Evolutionary conservation across 2,329 filamentous ascomycete genomes (phyloP).

Genomic region (Epichloe elymi): DNA sequence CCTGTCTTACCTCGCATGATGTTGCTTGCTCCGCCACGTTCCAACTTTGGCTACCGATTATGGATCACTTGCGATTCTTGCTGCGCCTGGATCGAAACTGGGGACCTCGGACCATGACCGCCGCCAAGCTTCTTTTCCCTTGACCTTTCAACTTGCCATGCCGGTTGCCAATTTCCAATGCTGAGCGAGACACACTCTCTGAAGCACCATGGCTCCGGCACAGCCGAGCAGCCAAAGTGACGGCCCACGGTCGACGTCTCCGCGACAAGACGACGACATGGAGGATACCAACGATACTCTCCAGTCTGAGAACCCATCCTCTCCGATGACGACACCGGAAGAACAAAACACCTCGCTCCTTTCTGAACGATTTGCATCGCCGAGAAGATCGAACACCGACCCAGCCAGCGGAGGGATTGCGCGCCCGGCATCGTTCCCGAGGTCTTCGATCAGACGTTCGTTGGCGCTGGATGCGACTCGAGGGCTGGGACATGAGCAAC

Average conservation of each 20-base stretch:
- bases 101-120: background rate
- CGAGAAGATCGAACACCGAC: slow-evolving; percentile 7
- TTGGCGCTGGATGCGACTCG: slow-evolving; percentile 3
- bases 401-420: background rate
- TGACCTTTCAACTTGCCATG: background rate
- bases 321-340: background rate
- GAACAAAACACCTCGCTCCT: background rate
- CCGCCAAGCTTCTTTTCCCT: background rate
- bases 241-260: slow-evolving; percentile 2
- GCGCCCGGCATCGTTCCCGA: background rate
- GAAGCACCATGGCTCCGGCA: slow-evolving; percentile 14
- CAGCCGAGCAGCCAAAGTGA: slow-evolving; percentile 8
- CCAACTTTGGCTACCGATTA: too few relatives aligned
- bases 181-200: slow-evolving; percentile 7
- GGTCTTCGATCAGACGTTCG: slow-evolving; percentile 5
- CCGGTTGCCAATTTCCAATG: slow-evolving; percentile 12
- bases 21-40: too few relatives aligned
- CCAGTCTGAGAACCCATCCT: background rate
- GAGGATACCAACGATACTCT: background rate
- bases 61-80: too few relatives aligned
- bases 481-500: slow-evolving; percentile 1
- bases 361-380: background rate
- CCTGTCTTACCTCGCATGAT: too few relatives aligned
- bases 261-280: slow-evolving; percentile 6
- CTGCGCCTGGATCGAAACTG: too few relatives aligned